Evolutionary conservation across 2,329 filamentous ascomycete species (phyloP), one percentile per base, ranked within the genome.

Genomic region (Cladorrhinum sp.): DNA sequence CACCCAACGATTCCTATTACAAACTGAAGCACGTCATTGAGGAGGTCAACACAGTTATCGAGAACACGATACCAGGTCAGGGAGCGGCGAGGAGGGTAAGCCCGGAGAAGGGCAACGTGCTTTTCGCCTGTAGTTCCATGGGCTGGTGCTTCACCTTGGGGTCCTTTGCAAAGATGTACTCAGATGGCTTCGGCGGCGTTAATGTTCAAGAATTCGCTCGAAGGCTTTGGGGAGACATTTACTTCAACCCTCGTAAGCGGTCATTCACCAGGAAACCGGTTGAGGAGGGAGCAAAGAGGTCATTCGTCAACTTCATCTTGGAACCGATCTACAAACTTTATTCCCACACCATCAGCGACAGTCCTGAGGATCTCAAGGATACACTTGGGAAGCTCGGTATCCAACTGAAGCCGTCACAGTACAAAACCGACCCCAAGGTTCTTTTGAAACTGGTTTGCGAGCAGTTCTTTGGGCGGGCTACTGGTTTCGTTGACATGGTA

Each of bases 1-100:
- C 95, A 1, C 95, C 95, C 1, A 91, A 88, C 66, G 95, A 99
- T 72, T 95, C 95, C 12, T 99, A 99, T 78, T 98, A 97, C 82
- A 99, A 99, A 81, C 81, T 99, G 58, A 98, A 97, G 77, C 93
- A 98, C 74, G 92, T 97, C n/a, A 86, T 99, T 57, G 95, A 99
- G 75, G 92, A 98, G 75, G 93, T 99, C 75, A 99, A 99, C 76
- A 96, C 92, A 1, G 80, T 95, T 67, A 98, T 99, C 69, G 91
- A 96, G 72, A 92, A 90, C 72, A 89, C 90, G 2, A 81, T 92
- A 25, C 93, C 95, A 3, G 89, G 91, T 1, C 85, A 86, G 68
- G 92, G 93, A 25, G 91, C 91, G 70, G 86, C 84, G 63, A 86
- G 85, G 75, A 86, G 95, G 65, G 76, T 99, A 64, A 98, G 93